Evolutionary conservation across 2,329 filamentous ascomycete genomes (phyloP), one percentile per base, ranked within the genome.

Genomic region (Aspergillus pseudoviridinutans): DNA sequence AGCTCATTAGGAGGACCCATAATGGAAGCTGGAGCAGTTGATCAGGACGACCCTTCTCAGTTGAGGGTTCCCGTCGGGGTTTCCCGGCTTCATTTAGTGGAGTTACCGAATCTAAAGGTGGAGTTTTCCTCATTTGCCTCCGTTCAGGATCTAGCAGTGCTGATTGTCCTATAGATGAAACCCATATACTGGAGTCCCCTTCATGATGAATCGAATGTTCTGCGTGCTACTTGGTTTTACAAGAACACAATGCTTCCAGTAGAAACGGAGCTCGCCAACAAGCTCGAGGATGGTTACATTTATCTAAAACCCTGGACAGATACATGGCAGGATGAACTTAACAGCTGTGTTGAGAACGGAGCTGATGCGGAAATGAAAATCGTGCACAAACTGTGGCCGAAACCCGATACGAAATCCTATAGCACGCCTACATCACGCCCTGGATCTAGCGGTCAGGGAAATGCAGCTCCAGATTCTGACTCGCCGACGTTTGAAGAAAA

Each of bases 171-270:
- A 12, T 82, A 90, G 68, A 96, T 99, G 92, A 91, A 92, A 72
- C 94, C 94, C 0, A 97, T 97, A 58, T 99, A 99, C 71, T 99
- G 94, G 94, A 92, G 89, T 20, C 93, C 94, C 7, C 83, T 97
- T 32, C 92, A 96, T 66, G 94, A 97, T 68, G 84, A 95, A 32
- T 88, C 91, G 6, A 81, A 87, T 38, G 92, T 97, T 1, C 82
- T 89, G 57, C 83, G 94, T 63, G 92, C 90, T 0, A 97, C 93
- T 0, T 99, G 94, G 94, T 99, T 99, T 72, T 97, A 97, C 74
- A 89, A 89, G 77, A 92, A 97, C 69, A 93, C 89, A 1, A 96
- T 97, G 92, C 79, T 90, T 58, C 94, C 94, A 0, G 84, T 99
- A 5, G 91, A 96, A 61, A 84, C 91, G 0, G 79, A 85, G 17